Percentiles rank a stretch among this genome's conserved stretches.
phyloP scores from a whole-genome alignment of 805 yeast species.

The Cyberlindnera sargentensis region DNA sequence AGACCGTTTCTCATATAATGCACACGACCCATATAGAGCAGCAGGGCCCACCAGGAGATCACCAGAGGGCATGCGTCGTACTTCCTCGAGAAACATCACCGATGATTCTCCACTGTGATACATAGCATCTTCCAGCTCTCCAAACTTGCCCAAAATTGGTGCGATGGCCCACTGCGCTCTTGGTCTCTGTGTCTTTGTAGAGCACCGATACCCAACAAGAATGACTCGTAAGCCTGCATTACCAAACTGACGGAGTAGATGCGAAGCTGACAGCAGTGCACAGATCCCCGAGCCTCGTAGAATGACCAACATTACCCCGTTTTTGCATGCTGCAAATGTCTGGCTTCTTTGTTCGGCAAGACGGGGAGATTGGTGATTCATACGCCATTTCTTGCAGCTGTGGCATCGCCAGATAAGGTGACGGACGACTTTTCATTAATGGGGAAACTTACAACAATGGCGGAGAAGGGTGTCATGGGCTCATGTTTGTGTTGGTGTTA shows the following conservation, averaged over 20 bases:
- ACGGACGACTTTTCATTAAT: too few species aligned
- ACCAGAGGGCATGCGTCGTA: background rate
- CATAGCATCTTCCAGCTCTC: conserved; percentile 1
- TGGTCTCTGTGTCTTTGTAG: background rate
- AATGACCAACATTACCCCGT: conserved; percentile 3
- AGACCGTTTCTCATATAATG: background rate
- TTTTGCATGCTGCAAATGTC: too few species aligned
- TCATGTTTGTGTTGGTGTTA: too few species aligned
- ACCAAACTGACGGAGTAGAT: background rate
- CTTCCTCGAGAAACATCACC: background rate
- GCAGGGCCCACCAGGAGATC: background rate
- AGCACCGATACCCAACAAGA: background rate
- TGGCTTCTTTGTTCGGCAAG: too few species aligned
- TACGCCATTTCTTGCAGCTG: too few species aligned
- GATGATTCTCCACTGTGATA: background rate
- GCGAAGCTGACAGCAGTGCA: conserved; percentile 1
- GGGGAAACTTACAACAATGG: too few species aligned
- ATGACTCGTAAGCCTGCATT: background rate
- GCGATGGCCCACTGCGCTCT: background rate
- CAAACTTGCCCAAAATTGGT: background rate
- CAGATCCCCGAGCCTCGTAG: conserved; percentile 4
- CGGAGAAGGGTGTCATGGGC: too few species aligned
- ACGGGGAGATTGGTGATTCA: too few species aligned
- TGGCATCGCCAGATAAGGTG: too few species aligned
- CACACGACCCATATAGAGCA: background rate